Base-by-base conservation (phyloP, 345 rosid genomes). In the Psidium guajava region DNA sequence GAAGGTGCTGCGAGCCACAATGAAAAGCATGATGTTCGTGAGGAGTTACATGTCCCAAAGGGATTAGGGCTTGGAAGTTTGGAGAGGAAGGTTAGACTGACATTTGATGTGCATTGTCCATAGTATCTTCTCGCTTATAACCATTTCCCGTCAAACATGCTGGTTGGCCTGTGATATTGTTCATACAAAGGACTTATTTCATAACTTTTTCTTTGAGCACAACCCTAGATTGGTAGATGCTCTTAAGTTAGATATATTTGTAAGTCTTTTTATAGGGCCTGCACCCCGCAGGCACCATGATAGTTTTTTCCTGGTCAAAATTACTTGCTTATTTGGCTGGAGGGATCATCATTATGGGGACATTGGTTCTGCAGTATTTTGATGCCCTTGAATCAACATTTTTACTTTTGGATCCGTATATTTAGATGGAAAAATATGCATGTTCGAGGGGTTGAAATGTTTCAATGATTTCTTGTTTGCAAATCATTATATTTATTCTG, bases 11-110 rank as follows among this genome's bases (percentile, higher is more conserved):
- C 86, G 20, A 91, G 90, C 86, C 88, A 91, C 84, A 57, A 90
- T 83, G 91, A 88, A 88, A 86, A 75, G 75, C 87, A 86, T 85
- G 91, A 89, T 86, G 56, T 61, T 88, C 51, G 84, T 54, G 91
- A 90, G 55, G 88, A 91, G 77, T 81, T 91, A 84, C 42, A 59
- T 36, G 90, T 87, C 21, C 99, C 99, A 49, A 94, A 95, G 88
- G 99, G 99, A 83, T 91, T 97, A 90, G 99, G 98, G 84, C 87
- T 95, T 85, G 98, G 96, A 50, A 86, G 94, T 87, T 90, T 97
- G 91, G 98, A 94, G 56, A 93, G 93, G 75, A 97, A 94, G 99
- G 99, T 97, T 86, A 59, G 87, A 28, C 28, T 52, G 83, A 52
- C 57, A 27, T 82, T 82, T n/a, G n/a, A 53, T 20, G 25, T 82